These are phyloP conservation scores for Rhizophagus clarus DNA, from an alignment of 192 early-diverging fungal genomes.

Conservation along the genomic window DNA sequence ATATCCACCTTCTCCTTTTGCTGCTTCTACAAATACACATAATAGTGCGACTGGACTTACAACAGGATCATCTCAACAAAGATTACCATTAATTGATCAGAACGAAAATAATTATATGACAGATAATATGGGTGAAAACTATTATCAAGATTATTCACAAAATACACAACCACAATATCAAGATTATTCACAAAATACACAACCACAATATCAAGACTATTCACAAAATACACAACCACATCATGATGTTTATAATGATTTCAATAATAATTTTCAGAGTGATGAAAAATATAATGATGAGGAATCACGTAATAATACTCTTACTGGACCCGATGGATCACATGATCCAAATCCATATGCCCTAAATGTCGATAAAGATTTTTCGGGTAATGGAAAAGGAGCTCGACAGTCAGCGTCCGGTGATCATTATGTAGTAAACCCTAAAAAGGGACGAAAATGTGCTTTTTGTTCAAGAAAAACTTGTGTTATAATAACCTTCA, in stretches of 20 bases:
- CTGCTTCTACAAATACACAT: background rate
- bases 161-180: background rate
- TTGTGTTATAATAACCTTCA: slow-evolving; percentile 24
- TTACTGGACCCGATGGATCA: background rate
- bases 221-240: background rate
- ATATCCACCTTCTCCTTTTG: background rate
- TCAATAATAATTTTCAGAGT: background rate
- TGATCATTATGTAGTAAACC: background rate
- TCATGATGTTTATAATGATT: slow-evolving; percentile 16
- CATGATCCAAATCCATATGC: slow-evolving; percentile 2
- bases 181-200: background rate
- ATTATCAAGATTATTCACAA: background rate
- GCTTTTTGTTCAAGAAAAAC: slow-evolving; percentile 24
- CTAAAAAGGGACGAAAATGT: background rate
- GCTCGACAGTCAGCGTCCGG: background rate
- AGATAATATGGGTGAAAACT: background rate
- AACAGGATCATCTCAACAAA: background rate
- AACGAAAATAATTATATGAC: background rate
- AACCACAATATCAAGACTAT: background rate
- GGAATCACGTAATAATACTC: background rate
- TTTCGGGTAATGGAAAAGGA: background rate
- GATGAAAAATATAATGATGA: background rate
- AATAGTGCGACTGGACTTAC: background rate
- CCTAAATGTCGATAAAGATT: background rate
- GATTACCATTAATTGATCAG: slow-evolving; percentile 10